These are phyloP conservation scores for Russula sp. DNA, from an alignment of 768 basidiomycete genomes.

Conservation along the genomic window DNA sequence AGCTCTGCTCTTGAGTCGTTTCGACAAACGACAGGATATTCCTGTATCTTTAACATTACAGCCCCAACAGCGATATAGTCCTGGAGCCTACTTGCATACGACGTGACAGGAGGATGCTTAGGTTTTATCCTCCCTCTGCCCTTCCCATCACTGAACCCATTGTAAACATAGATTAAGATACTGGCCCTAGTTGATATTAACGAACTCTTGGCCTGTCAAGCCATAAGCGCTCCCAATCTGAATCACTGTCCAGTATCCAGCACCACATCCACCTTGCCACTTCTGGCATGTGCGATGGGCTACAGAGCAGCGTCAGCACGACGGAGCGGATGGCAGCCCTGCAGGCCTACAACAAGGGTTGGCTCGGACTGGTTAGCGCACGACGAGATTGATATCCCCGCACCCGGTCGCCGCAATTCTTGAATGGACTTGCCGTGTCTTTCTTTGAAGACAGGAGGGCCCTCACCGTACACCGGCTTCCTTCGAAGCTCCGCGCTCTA, in stretches of 20 bases:
- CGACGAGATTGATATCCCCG: conserved; percentile 7
- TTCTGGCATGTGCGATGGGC: conserved; percentile 1
- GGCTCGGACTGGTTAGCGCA: conserved; percentile 2
- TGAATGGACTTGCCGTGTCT: not conserved
- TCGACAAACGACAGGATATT: too few species aligned
- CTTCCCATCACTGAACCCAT: not conserved
- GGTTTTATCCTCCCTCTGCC: not conserved
- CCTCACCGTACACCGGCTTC: not conserved
- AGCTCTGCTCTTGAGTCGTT: too few species aligned
- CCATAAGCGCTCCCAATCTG: too few species aligned
- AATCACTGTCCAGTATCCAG: not conserved
- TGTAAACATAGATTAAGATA: not conserved
- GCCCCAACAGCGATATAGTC: too few species aligned
- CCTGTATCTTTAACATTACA: too few species aligned
- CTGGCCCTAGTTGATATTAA: too few species aligned
- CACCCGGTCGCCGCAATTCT: not conserved
- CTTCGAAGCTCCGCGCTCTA: not conserved
- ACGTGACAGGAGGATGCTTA: not conserved
- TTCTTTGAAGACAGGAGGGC: not conserved
- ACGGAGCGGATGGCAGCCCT: not conserved
- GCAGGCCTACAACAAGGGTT: not conserved
- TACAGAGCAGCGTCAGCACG: not conserved
- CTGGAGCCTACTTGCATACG: too few species aligned
- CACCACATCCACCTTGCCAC: conserved; percentile 7
- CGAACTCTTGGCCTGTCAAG: too few species aligned